phyloP scores from a whole-genome alignment of 2,329 filamentous ascomycete genomes.

The Chaetomium sp. region DNA sequence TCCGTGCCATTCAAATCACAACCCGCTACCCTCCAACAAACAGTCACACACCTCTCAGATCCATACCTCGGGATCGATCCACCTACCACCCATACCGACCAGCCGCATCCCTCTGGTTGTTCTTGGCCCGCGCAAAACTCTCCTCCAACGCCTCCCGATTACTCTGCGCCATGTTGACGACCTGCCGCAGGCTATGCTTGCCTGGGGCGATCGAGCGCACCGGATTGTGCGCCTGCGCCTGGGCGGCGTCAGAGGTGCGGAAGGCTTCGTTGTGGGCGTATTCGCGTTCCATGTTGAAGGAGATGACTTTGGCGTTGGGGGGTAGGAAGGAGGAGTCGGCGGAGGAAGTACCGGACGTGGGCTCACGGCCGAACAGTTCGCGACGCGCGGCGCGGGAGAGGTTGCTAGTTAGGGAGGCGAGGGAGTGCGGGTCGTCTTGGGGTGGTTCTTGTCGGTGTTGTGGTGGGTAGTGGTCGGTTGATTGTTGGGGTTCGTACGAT shows the following conservation, averaged over 20 bases:
- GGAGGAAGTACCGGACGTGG: neutral
- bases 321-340: slow-evolving; percentile 22
- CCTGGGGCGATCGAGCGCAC: slow-evolving; percentile 76
- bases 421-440: slow-evolving; percentile 24
- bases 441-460: slow-evolving; percentile 37
- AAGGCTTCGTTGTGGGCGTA: slow-evolving; percentile 79
- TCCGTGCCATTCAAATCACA: neutral
- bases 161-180: slow-evolving; percentile 74
- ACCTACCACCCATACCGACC: slow-evolving; percentile 72
- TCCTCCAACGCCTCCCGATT: slow-evolving; percentile 88
- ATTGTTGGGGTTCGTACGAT: slow-evolving; percentile 15
- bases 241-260: slow-evolving; percentile 52
- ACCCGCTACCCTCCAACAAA: neutral
- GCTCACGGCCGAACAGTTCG: slow-evolving; percentile 71
- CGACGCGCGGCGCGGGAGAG: slow-evolving; percentile 69
- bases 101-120: slow-evolving; percentile 75
- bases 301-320: slow-evolving; percentile 59
- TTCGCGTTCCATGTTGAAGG: slow-evolving; percentile 84
- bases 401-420: slow-evolving; percentile 66
- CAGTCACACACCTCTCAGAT: too few relatives aligned
- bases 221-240: slow-evolving; percentile 72
- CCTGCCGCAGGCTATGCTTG: slow-evolving; percentile 82
- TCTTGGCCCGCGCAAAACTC: slow-evolving; percentile 75
- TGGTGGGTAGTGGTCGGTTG: slow-evolving; percentile 7
- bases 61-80: neutral